phyloP scores from a whole-genome alignment of 2,329 filamentous ascomycete genomes.

The Colletotrichum australisinense region DNA sequence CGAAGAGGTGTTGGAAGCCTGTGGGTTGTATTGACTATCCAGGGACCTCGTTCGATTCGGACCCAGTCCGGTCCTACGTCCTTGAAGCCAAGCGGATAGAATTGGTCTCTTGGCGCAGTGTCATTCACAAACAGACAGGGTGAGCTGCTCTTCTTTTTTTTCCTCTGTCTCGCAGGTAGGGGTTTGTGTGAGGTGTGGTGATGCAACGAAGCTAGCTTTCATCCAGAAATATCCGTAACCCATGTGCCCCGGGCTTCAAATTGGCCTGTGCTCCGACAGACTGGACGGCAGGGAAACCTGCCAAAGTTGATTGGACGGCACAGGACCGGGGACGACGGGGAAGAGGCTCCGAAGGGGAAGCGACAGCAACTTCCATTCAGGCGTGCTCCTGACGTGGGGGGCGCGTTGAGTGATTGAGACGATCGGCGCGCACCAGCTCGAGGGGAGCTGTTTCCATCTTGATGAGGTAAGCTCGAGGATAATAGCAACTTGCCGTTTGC shows the following conservation, averaged over 20 bases:
- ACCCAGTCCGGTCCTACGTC: constrained; percentile 8
- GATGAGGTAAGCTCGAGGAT: neutral
- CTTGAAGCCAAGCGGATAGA: constrained; percentile 2
- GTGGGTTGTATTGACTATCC: neutral
- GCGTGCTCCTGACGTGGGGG: constrained; percentile 23
- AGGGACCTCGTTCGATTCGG: neutral
- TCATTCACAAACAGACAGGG: constrained; percentile 3
- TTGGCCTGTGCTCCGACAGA: constrained; percentile 20
- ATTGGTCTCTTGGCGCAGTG: constrained; percentile 17
- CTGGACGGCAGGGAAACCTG: neutral
- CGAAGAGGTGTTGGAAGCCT: neutral
- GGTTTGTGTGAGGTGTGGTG: constrained; percentile 18
- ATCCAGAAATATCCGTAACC: constrained; percentile 27
- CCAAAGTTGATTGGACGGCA: constrained; percentile 18
- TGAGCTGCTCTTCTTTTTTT: neutral
- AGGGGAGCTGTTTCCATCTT: neutral
- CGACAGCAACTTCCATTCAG: neutral
- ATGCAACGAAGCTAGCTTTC: constrained; percentile 21
- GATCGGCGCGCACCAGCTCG: neutral
- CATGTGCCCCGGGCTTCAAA: neutral
- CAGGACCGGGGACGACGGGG: constrained; percentile 1
- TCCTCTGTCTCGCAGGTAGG: constrained; percentile 10
- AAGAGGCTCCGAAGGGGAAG: constrained; percentile 18
- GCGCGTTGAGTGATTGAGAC: neutral
- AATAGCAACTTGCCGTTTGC: no score